These are phyloP conservation scores for Phytophthora vignae DNA, from an alignment of 352 stramenopile genomes.

Conservation along the genomic window DNA sequence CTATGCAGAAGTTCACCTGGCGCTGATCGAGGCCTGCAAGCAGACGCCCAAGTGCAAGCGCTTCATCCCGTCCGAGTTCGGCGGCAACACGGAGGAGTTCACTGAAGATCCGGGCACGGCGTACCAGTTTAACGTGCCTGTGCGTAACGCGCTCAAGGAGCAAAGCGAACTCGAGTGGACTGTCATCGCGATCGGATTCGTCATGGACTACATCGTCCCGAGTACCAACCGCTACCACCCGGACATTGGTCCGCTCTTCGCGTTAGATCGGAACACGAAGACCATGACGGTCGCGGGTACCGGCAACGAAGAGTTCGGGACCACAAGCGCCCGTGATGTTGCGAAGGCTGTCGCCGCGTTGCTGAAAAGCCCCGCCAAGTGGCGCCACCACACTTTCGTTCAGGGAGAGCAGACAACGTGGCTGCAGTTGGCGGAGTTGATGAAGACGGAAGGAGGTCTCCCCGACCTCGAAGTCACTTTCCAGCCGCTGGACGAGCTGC, in stretches of 20 bases:
- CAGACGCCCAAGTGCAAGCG: slow-evolving; percentile 49
- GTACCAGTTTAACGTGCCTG: slow-evolving; percentile 17
- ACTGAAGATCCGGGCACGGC: slow-evolving; percentile 15
- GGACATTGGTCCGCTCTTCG: slow-evolving; percentile 21
- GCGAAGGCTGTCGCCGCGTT: slow-evolving; percentile 28
- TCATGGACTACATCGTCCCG: slow-evolving; percentile 47
- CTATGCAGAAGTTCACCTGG: slow-evolving; percentile 28
- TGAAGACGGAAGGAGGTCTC: slow-evolving; percentile 31
- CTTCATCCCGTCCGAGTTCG: slow-evolving; percentile 55
- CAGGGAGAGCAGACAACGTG: slow-evolving; percentile 48
- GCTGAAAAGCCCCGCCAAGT: slow-evolving; percentile 38
- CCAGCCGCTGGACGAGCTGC: slow-evolving; percentile 29
- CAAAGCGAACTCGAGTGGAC: slow-evolving; percentile 53
- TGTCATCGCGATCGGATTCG: slow-evolving; percentile 34
- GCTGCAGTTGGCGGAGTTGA: slow-evolving; percentile 33
- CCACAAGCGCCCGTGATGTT: slow-evolving; percentile 38
- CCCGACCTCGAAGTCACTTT: slow-evolving; percentile 34
- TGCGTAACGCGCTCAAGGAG: slow-evolving; percentile 30
- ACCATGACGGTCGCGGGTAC: slow-evolving; percentile 46
- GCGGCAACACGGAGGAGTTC: slow-evolving; percentile 40
- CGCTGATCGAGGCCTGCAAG: slow-evolving; percentile 46
- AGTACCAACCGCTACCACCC: slow-evolving; percentile 36
- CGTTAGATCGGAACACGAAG: slow-evolving; percentile 35
- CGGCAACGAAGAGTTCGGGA: slow-evolving; percentile 36
- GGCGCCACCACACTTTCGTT: slow-evolving; percentile 39